Base-by-base conservation (phyloP, 164 flowering plant species). In the Piper longum region DNA sequence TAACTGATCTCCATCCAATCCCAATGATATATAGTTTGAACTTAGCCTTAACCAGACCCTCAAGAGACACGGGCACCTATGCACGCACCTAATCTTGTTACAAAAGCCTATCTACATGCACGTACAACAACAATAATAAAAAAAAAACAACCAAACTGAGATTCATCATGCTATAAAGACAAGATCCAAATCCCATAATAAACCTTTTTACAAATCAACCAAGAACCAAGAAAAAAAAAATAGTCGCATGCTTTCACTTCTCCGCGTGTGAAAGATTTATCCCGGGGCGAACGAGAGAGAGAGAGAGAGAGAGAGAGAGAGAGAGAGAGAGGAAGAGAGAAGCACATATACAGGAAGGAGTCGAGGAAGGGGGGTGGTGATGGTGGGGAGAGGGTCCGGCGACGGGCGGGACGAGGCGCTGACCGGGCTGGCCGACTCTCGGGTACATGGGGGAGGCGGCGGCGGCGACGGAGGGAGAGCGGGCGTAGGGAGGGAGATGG, bases 351-450 rank as follows among this genome's bases (percentile, higher is more conserved):
- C 67, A 58, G 17, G 67, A 45, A 12, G 67, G 36, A 2, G 67
- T 26, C 36, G 36, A 26, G 36, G 36, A 3, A 1, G 67, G 36
- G 3, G 67, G 60, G 43, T 59, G 9, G 1, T 52, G 59, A 4
- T 45, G 67, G 18, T 57, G 43, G 58, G 67, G 58, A 57, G 67
- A 45, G 9, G 67, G 16, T 17, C 67, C 62, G 45, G 54, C 56
- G 26, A 57, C 36, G 11, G 67, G 67, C 3, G 59, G 51, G 39
- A 14, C 55, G 26, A 7, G 13, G 13, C 36, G 62, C 62, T 65
- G 67, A 36, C 67, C 67, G 42, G 44, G 62, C 62, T 57, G 67
- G 52, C 67, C 67, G 61, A 65, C 45, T 57, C 17, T 65, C n/a
- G 67, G 67, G 19, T 65, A 65, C 54, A 58, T 43, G 54, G 56